phyloP scores from a whole-genome alignment of 2,329 filamentous ascomycete species.

The Trichoderma sp. region DNA sequence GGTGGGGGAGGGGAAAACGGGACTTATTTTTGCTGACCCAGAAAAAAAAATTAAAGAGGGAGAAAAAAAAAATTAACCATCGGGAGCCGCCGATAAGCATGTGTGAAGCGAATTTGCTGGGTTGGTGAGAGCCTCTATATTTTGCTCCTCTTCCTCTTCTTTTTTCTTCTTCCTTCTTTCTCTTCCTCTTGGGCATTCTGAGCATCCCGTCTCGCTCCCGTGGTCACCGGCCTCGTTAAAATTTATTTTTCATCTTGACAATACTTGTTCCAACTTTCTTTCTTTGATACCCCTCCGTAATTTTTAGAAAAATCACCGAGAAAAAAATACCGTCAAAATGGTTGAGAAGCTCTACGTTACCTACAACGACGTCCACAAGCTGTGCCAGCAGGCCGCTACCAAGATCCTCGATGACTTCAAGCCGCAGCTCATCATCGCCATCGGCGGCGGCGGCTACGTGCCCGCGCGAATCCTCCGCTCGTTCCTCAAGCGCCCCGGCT shows the following conservation, averaged over 20 bases:
- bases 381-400: conserved; percentile 83
- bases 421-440: conserved; percentile 96
- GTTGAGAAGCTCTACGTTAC: conserved; percentile 85
- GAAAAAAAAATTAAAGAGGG: conserved; percentile 9
- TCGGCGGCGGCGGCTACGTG: conserved; percentile 95
- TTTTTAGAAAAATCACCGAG: no score
- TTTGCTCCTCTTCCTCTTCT: conserved; percentile 3
- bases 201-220: conserved; percentile 14
- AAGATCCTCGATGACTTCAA: conserved; percentile 81
- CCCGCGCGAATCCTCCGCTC: conserved; percentile 95
- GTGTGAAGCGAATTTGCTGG: conserved; percentile 1
- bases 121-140: conserved; percentile 12
- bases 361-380: conserved; percentile 96
- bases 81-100: conserved; percentile 18
- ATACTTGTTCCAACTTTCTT: not conserved
- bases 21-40: not conserved
- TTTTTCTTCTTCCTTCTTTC: conserved; percentile 15
- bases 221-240: not conserved
- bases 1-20: conserved; percentile 8
- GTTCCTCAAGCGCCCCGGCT: conserved; percentile 86
- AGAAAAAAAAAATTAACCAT: conserved; percentile 26
- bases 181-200: conserved; percentile 25
- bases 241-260: not conserved
- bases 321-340: conserved; percentile 52
- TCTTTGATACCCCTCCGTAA: conserved; percentile 21